A percentile compares a stretch with the other conserved stretches of the same genome.
Evolutionary conservation across 2,329 filamentous ascomycete genomes (phyloP).

Genomic region (Paraconiothyrium sp.): DNA sequence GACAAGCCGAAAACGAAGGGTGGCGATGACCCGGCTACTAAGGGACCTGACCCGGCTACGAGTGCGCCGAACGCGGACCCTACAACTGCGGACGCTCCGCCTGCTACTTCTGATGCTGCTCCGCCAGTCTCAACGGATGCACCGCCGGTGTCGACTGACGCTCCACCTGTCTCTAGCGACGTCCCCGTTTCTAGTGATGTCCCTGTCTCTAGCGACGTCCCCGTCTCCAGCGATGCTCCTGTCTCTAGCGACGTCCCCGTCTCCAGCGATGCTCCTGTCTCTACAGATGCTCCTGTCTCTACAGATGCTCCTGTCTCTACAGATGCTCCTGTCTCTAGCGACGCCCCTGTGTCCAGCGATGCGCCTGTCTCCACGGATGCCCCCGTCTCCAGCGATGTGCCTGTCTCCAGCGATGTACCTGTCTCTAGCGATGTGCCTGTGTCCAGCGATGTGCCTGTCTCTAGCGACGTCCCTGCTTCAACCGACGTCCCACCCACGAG

Average conservation of each 20-base stretch:
- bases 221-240: not conserved
- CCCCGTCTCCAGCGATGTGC: not conserved
- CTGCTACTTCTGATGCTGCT: not conserved
- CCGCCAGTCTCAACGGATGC: not conserved
- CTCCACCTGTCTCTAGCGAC: not conserved
- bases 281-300: not conserved
- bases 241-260: not conserved
- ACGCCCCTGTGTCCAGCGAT: not conserved
- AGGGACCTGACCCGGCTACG: not conserved
- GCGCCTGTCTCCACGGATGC: not conserved
- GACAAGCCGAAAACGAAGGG: conserved; percentile 6
- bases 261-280: not conserved
- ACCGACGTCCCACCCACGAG: too few species aligned
- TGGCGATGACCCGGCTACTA: not conserved
- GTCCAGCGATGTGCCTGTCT: not conserved
- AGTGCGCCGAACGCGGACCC: conserved; percentile 5
- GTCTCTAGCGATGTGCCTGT: too few species aligned
- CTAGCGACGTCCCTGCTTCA: not conserved
- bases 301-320: not conserved
- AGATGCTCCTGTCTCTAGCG: not conserved
- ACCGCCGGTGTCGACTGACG: not conserved
- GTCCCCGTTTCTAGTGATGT: not conserved
- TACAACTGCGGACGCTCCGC: conserved; percentile 1
- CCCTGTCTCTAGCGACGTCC: not conserved
- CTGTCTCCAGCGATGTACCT: not conserved